Evolutionary conservation across 805 yeast species (phyloP).

Genomic region (Candida montana): DNA sequence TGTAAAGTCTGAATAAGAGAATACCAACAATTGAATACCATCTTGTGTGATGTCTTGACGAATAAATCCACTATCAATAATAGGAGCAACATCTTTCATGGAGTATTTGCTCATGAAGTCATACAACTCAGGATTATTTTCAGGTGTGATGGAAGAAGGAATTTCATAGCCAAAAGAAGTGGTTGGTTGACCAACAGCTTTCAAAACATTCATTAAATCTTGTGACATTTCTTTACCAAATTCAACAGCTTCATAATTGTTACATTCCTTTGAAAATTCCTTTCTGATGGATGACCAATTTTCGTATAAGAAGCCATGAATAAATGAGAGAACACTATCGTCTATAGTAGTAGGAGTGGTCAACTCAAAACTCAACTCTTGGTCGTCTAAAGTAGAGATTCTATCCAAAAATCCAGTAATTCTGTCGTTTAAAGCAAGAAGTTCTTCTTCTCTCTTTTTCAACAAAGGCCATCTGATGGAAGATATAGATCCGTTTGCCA

Average conservation of each 20-base stretch:
- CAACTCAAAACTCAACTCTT: conserved; percentile 20
- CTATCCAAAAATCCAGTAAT: conserved; percentile 37
- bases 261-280: conserved; percentile 15
- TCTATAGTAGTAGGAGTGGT: conserved; percentile 17
- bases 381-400: conserved; percentile 24
- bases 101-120: conserved; percentile 73
- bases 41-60: conserved; percentile 65
- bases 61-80: conserved; percentile 41
- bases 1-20: conserved; percentile 39
- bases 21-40: conserved; percentile 63
- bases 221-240: conserved; percentile 28
- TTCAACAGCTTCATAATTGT: conserved; percentile 18
- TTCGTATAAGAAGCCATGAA: conserved; percentile 47
- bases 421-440: conserved; percentile 33
- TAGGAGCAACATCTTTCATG: conserved; percentile 43
- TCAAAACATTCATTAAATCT: conserved; percentile 42
- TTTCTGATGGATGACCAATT: conserved; percentile 38
- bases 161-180: conserved; percentile 51
- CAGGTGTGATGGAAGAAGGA: conserved; percentile 46
- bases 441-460: conserved; percentile 34
- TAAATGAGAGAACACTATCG: conserved; percentile 29
- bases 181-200: conserved; percentile 54
- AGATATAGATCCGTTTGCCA: conserved; percentile 76
- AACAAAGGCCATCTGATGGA: conserved; percentile 62
- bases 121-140: conserved; percentile 46